Percentiles rank a stretch among this genome's conserved stretches.
phyloP scores from a whole-genome alignment of 768 basidiomycete genomes.

The Tricholoma sp. region DNA sequence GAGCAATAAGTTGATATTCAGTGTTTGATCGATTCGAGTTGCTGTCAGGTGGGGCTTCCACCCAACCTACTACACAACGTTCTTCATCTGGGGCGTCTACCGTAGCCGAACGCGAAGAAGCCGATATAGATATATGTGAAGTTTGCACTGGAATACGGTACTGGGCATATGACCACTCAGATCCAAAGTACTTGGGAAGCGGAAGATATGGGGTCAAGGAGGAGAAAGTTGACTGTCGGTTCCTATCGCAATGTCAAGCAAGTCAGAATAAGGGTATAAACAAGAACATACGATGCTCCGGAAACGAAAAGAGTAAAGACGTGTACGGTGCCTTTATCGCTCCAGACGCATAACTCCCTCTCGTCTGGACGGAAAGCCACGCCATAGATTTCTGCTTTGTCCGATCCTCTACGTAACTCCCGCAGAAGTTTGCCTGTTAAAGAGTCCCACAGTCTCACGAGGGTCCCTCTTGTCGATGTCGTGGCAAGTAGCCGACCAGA shows the following conservation, averaged over 20 bases:
- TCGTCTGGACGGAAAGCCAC: conserved; percentile 87
- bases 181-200: conserved; percentile 86
- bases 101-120: conserved; percentile 52
- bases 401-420: conserved; percentile 81
- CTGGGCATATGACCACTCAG: conserved; percentile 95
- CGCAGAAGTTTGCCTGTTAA: conserved; percentile 64
- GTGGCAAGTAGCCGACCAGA: conserved; percentile 82
- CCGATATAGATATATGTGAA: conserved; percentile 73
- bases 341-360: conserved; percentile 84
- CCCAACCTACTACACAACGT: conserved; percentile 86
- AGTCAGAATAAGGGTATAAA: neutral
- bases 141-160: conserved; percentile 86
- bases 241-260: conserved; percentile 37
- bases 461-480: conserved; percentile 76
- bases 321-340: conserved; percentile 93
- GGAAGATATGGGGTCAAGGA: conserved; percentile 76
- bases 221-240: conserved; percentile 81
- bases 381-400: conserved; percentile 89
- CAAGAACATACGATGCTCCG: conserved; percentile 53
- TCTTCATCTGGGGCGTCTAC: conserved; percentile 74
- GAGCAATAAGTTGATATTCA: conserved; percentile 76
- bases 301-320: conserved; percentile 72
- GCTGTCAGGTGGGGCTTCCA: conserved; percentile 44
- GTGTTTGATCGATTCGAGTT: conserved; percentile 17
- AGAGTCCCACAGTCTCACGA: conserved; percentile 85